Evolutionary conservation across 768 basidiomycete species (phyloP).

Genomic region (Lyophyllum semitale): DNA sequence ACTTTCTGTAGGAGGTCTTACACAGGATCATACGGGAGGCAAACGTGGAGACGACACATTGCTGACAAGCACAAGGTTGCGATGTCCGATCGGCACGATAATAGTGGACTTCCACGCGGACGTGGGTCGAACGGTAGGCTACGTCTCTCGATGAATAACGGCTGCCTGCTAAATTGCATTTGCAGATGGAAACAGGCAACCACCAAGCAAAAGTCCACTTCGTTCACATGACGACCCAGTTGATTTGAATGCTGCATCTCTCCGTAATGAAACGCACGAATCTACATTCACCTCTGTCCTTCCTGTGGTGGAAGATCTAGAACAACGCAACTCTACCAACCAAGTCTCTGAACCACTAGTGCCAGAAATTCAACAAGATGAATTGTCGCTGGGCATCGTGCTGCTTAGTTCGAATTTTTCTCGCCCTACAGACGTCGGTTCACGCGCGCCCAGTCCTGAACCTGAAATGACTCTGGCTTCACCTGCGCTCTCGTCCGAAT

Average conservation of each 20-base stretch:
- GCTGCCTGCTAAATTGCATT: constrained; percentile 4
- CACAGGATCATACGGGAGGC: constrained; percentile 85
- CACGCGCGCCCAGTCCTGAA: not conserved
- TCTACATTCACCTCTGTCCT: constrained; percentile 45
- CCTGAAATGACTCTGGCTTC: not conserved
- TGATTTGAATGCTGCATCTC: constrained; percentile 41
- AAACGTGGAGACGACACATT: constrained; percentile 89
- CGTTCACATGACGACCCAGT: constrained; percentile 45
- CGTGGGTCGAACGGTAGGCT: constrained; percentile 67
- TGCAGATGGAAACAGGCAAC: constrained; percentile 60
- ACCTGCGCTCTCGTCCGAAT: not conserved
- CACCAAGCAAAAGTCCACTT: constrained; percentile 27
- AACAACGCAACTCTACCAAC: constrained; percentile 22
- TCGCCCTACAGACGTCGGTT: not conserved
- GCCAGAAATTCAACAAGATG: constrained; percentile 25
- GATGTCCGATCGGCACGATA: constrained; percentile 84
- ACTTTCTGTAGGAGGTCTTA: constrained; percentile 85
- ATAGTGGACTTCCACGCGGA: constrained; percentile 61
- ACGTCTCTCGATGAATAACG: not conserved
- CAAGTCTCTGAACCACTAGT: constrained; percentile 15
- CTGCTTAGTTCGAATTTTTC: too few species aligned
- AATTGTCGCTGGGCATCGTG: too few species aligned
- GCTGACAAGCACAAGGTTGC: constrained; percentile 90
- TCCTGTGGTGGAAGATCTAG: constrained; percentile 22
- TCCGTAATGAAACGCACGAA: constrained; percentile 37